phyloP scores from a whole-genome alignment of 2,329 filamentous ascomycete genomes.

The Penicillium sp. region DNA sequence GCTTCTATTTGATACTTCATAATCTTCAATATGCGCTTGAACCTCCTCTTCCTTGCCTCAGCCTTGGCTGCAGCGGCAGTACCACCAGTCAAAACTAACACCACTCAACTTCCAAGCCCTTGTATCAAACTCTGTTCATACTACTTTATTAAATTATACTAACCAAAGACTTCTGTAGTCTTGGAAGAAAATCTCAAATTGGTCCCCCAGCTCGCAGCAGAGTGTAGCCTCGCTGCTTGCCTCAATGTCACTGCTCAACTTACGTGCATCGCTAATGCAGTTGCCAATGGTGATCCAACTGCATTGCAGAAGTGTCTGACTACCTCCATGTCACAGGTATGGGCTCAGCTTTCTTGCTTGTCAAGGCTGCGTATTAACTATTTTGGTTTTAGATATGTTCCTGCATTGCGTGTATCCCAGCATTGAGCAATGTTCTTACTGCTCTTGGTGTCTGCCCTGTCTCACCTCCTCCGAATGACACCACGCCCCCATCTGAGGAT shows the following conservation, averaged over 20 bases:
- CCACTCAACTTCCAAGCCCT: not conserved
- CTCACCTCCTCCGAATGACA: not conserved
- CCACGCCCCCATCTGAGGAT: too few relatives aligned
- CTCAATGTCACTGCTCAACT: conserved; percentile 18
- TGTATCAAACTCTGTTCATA: not conserved
- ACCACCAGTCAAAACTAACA: not conserved
- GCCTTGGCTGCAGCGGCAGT: conserved; percentile 4
- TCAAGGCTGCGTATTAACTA: too few relatives aligned
- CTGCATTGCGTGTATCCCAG: conserved; percentile 21
- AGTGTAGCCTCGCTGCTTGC: conserved; percentile 21
- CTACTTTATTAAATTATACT: not conserved
- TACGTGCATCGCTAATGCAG: conserved; percentile 19
- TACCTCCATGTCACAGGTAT: conserved; percentile 17
- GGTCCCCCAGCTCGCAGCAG: conserved; percentile 16
- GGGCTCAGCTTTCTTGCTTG: not conserved
- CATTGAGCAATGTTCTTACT: conserved; percentile 10
- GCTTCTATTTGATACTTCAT: not conserved
- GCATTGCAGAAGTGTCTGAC: conserved; percentile 20
- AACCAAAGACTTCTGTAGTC: conserved; percentile 6
- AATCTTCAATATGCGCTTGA: conserved; percentile 16
- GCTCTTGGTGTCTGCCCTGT: conserved; percentile 19
- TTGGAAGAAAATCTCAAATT: conserved; percentile 14
- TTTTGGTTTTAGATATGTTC: conserved; percentile 17
- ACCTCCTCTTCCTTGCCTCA: conserved; percentile 8
- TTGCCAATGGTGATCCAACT: conserved; percentile 13